phyloP scores from a whole-genome alignment of 495 filamentous ascomycete species.

The Podospora didyma region DNA sequence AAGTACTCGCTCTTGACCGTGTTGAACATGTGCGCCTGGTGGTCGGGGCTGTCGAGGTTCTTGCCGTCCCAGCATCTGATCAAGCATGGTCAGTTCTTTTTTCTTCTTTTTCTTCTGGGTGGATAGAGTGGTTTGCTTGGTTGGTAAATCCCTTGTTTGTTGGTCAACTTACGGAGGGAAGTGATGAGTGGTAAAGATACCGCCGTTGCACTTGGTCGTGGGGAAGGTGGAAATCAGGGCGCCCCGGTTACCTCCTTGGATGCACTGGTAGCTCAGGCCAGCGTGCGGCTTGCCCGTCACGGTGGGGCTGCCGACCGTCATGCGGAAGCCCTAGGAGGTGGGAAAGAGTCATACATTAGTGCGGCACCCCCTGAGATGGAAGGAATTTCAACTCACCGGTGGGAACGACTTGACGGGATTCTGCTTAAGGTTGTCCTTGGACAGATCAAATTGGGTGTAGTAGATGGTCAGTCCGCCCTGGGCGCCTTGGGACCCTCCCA shows the following conservation, averaged over 20 bases:
- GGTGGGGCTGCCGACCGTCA: conserved; percentile 46
- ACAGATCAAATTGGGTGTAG: conserved; percentile 31
- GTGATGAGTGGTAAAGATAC: conserved; percentile 47
- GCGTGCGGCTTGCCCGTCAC: conserved; percentile 25
- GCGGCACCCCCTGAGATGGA: background rate
- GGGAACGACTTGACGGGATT: conserved; percentile 38
- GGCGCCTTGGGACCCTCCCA: conserved; percentile 22
- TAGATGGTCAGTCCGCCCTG: conserved; percentile 42
- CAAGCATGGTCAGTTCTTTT: background rate
- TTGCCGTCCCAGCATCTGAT: conserved; percentile 54
- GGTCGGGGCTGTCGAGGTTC: conserved; percentile 53
- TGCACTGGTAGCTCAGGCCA: conserved; percentile 44
- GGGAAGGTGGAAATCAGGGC: conserved; percentile 42
- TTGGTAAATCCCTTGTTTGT: background rate
- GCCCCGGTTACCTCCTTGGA: conserved; percentile 31
- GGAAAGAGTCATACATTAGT: background rate
- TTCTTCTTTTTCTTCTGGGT: background rate
- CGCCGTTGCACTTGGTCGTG: conserved; percentile 35
- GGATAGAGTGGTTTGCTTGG: background rate
- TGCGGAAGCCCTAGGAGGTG: conserved; percentile 43
- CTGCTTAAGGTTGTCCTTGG: conserved; percentile 27
- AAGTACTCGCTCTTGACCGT: conserved; percentile 33
- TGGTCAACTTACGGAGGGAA: conserved; percentile 36
- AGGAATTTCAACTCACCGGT: conserved; percentile 20
- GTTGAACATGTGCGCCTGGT: conserved; percentile 49